A percentile compares a stretch with the other conserved stretches of the same genome.
Evolutionary conservation across 345 rosid genomes (phyloP).

Genomic region (Gynandropsis gynandra): DNA sequence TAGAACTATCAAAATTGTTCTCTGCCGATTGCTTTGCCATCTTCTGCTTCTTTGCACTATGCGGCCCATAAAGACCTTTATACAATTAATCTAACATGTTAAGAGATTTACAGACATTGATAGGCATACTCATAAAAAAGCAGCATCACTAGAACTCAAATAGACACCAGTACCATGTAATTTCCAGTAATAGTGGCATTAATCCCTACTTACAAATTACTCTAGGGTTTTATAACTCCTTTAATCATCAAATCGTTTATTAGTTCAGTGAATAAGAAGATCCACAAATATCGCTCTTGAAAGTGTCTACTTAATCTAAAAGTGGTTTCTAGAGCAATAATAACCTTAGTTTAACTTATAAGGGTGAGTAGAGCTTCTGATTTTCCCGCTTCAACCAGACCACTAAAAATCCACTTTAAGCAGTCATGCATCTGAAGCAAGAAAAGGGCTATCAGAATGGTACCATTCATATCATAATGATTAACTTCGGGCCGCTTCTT

Average conservation of each 20-base stretch:
- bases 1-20: constrained; percentile 49
- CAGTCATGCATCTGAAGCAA: constrained; percentile 11
- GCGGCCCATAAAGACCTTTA: constrained; percentile 73
- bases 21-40: constrained; percentile 56
- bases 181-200: constrained; percentile 8
- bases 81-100: constrained; percentile 21
- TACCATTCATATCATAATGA: constrained; percentile 72
- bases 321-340: constrained; percentile 6
- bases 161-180: constrained; percentile 6
- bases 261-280: constrained; percentile 8
- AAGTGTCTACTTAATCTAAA: constrained; percentile 1
- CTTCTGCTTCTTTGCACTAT: constrained; percentile 68
- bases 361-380: constrained; percentile 4
- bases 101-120: constrained; percentile 10
- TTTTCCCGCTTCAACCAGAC: constrained; percentile 10
- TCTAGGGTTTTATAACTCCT: constrained; percentile 16
- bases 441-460: constrained; percentile 40
- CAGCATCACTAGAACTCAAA: constrained; percentile 2
- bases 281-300: not conserved
- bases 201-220: constrained; percentile 9
- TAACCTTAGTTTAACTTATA: constrained; percentile 1
- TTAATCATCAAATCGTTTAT: not conserved
- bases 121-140: constrained; percentile 12
- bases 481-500: constrained; percentile 69
- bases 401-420: constrained; percentile 9